phyloP scores from a whole-genome alignment of 2,329 filamentous ascomycete genomes.

The Ploettnerulaceae sp. region DNA sequence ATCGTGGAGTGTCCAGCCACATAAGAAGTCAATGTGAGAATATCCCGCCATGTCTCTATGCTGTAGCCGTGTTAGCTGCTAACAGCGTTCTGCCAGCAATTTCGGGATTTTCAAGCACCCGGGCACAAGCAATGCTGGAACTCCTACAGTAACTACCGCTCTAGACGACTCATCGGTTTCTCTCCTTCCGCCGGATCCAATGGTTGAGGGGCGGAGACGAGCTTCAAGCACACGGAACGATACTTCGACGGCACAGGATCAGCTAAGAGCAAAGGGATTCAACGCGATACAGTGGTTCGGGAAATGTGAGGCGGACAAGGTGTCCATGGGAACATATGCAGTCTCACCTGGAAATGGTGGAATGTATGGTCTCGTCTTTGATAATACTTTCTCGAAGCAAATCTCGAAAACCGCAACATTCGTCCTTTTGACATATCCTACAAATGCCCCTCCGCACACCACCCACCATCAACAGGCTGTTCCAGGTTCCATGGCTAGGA shows the following conservation, averaged over 20 bases:
- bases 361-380: slow-evolving; percentile 95
- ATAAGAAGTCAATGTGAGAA: slow-evolving; percentile 87
- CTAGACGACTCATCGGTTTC: slow-evolving; percentile 24
- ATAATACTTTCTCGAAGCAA: slow-evolving; percentile 97
- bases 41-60: background rate
- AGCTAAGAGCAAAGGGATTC: slow-evolving; percentile 62
- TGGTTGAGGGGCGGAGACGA: slow-evolving; percentile 30
- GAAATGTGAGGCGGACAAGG: slow-evolving; percentile 94
- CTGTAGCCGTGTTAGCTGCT: slow-evolving; percentile 7
- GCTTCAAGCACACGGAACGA: slow-evolving; percentile 49
- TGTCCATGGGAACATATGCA: slow-evolving; percentile 84
- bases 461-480: slow-evolving; percentile 63
- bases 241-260: slow-evolving; percentile 54
- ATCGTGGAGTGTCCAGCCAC: slow-evolving; percentile 95
- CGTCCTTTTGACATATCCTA: slow-evolving; percentile 89
- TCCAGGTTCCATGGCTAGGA: slow-evolving; percentile 32
- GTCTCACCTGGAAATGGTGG: slow-evolving; percentile 70
- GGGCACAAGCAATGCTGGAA: slow-evolving; percentile 44
- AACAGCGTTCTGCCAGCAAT: slow-evolving; percentile 52
- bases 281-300: slow-evolving; percentile 78
- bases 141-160: slow-evolving; percentile 19
- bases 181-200: slow-evolving; percentile 26
- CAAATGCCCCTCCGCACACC: slow-evolving; percentile 70
- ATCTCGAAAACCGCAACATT: slow-evolving; percentile 93
- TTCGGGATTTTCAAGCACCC: slow-evolving; percentile 98